These are phyloP conservation scores for Cytospora chrysosperma DNA, from an alignment of 2,329 filamentous ascomycete genomes.

Conservation along the genomic window DNA sequence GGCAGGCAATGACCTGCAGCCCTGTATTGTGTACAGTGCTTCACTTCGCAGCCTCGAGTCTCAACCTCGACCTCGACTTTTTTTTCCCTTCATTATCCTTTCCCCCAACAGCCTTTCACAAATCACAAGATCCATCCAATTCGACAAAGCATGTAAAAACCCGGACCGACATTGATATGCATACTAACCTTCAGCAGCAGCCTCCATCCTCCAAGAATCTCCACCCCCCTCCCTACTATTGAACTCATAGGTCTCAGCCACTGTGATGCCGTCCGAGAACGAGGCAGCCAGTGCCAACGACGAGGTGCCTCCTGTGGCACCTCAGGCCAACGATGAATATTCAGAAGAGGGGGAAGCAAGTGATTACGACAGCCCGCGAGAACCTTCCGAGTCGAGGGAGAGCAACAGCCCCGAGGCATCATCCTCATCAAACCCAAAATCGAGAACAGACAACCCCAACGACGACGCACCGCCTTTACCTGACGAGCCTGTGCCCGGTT, in stretches of 20 bases:
- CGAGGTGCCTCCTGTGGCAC: slow-evolving; percentile 13
- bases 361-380: slow-evolving; percentile 10
- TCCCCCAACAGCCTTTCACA: slow-evolving; percentile 20
- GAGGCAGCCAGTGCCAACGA: slow-evolving; percentile 9
- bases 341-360: slow-evolving; percentile 24
- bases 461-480: slow-evolving; percentile 20
- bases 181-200: slow-evolving; percentile 21
- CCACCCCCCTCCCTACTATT: not conserved
- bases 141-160: slow-evolving; percentile 20
- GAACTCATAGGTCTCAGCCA: not conserved
- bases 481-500: slow-evolving; percentile 14
- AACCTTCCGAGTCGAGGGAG: not conserved
- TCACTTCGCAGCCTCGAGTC: not conserved
- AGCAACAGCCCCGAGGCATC: not conserved
- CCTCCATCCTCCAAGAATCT: not conserved
- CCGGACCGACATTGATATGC: slow-evolving; percentile 18
- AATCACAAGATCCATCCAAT: slow-evolving; percentile 9
- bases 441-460: not conserved
- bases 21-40: not conserved
- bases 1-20: not conserved
- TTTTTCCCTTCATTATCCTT: slow-evolving; percentile 15
- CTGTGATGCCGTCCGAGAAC: slow-evolving; percentile 21
- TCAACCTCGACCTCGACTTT: slow-evolving; percentile 25
- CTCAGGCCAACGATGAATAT: slow-evolving; percentile 15
- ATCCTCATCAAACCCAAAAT: not conserved